A percentile compares a stretch with the other conserved stretches of the same genome.
Conservation (phyloP, 2,329 filamentous ascomycete genomes). For the Beauveria scarabaeidicola region DNA sequence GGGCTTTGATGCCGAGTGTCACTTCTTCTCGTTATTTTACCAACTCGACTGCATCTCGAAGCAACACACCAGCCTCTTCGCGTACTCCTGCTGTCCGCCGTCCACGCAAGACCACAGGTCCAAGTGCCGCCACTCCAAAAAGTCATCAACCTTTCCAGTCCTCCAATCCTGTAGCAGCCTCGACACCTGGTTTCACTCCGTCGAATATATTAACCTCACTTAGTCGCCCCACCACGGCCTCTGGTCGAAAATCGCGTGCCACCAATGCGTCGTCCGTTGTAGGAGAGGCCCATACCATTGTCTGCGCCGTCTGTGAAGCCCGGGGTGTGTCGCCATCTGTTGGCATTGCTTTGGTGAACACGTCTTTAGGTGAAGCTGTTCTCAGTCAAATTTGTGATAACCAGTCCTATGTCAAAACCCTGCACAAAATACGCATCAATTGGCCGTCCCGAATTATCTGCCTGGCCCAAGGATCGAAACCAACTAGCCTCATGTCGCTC, state of each 20-base stretch:
- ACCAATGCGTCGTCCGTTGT: slow-evolving; percentile 29
- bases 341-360: slow-evolving; percentile 78
- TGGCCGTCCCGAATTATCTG: slow-evolving; percentile 74
- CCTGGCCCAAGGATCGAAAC: slow-evolving; percentile 57
- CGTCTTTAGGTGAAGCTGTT: slow-evolving; percentile 74
- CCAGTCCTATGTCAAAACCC: slow-evolving; percentile 80
- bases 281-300: slow-evolving; percentile 55
- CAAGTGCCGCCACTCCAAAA: background rate
- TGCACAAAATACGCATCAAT: slow-evolving; percentile 78
- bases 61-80: background rate
- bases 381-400: slow-evolving; percentile 89
- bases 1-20: background rate
- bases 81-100: background rate
- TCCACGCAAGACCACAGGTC: background rate
- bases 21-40: slow-evolving; percentile 2
- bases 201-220: slow-evolving; percentile 17
- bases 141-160: background rate
- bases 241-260: slow-evolving; percentile 37
- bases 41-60: background rate
- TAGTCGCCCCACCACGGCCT: slow-evolving; percentile 30
- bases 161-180: background rate
- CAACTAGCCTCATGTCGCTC: slow-evolving; percentile 47
- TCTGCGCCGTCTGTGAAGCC: slow-evolving; percentile 85
- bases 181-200: slow-evolving; percentile 1
- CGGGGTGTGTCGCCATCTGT: slow-evolving; percentile 80